Conservation (phyloP, 2,329 filamentous ascomycete genomes). For the Cytospora leucostoma region DNA sequence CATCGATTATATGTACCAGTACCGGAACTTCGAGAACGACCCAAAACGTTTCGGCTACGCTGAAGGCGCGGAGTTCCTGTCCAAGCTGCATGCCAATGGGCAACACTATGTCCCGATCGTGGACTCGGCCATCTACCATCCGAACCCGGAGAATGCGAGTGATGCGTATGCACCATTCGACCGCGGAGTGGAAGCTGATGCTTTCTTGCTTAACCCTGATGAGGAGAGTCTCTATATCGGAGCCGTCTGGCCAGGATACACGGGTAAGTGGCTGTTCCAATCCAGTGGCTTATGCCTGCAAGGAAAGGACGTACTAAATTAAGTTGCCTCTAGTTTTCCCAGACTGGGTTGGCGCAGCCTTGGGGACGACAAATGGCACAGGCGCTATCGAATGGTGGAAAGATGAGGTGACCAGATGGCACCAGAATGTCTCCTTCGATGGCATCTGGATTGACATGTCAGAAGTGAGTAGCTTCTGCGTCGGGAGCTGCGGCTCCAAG, state of each 20-base stretch:
- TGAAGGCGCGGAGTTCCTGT: slow-evolving; percentile 61
- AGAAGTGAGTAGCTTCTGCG: slow-evolving; percentile 64
- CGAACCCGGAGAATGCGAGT: slow-evolving; percentile 67
- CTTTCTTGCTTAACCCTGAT: slow-evolving; percentile 59
- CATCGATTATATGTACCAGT: slow-evolving; percentile 70
- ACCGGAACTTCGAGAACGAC: slow-evolving; percentile 65
- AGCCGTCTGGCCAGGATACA: slow-evolving; percentile 73
- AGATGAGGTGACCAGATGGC: slow-evolving; percentile 59
- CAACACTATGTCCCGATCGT: slow-evolving; percentile 77
- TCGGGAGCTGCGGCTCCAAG: slow-evolving; percentile 69
- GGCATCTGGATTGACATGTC: slow-evolving; percentile 62
- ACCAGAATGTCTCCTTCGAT: slow-evolving; percentile 52
- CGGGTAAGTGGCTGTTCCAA: slow-evolving; percentile 36
- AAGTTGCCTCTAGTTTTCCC: slow-evolving; percentile 54
- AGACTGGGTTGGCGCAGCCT: slow-evolving; percentile 66
- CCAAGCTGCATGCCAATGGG: slow-evolving; percentile 61
- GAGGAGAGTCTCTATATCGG: slow-evolving; percentile 59
- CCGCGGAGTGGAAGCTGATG: slow-evolving; percentile 58
- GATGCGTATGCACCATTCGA: slow-evolving; percentile 66
- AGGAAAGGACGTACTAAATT: neutral
- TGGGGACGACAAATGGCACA: slow-evolving; percentile 52
- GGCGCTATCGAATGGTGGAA: slow-evolving; percentile 71
- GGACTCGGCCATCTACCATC: slow-evolving; percentile 70
- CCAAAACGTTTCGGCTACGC: slow-evolving; percentile 56
- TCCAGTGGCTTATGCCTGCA: neutral